Evolutionary conservation across 306 rosid species (phyloP).

Genomic region (Potentilla sterilis): DNA sequence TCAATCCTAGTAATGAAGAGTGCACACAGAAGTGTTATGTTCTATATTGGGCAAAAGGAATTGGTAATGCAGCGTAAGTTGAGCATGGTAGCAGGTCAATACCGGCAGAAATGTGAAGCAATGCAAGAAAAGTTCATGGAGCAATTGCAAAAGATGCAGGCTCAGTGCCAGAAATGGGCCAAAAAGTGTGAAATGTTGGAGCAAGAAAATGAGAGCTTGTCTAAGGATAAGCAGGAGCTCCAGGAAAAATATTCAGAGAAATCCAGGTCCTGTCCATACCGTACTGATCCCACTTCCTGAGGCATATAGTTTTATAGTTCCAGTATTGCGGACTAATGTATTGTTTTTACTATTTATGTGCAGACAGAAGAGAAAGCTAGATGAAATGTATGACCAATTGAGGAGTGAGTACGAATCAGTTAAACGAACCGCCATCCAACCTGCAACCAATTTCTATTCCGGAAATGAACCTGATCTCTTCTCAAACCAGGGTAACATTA

Average conservation of each 20-base stretch:
- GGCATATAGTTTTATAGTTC: neutral
- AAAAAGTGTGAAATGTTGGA: conserved; percentile 91
- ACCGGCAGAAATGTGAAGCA: conserved; percentile 88
- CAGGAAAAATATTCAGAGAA: conserved; percentile 97
- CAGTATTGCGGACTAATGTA: conserved; percentile 19
- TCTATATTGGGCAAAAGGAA: conserved; percentile 89
- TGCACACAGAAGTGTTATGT: conserved; percentile 92
- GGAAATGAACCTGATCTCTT: conserved; percentile 87
- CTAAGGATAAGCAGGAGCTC: conserved; percentile 98
- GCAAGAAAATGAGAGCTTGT: conserved; percentile 79
- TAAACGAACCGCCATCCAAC: conserved; percentile 87
- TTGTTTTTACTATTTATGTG: conserved; percentile 19
- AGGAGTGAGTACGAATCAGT: conserved; percentile 73
- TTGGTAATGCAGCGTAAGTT: conserved; percentile 89
- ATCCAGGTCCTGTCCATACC: conserved; percentile 53
- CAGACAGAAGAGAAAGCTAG: conserved; percentile 99
- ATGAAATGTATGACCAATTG: conserved; percentile 97
- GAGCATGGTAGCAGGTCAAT: conserved; percentile 79
- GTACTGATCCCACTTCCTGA: conserved; percentile 1
- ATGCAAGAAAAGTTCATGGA: conserved; percentile 92
- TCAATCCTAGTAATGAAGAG: conserved; percentile 71
- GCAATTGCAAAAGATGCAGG: conserved; percentile 84
- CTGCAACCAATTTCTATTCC: conserved; percentile 68
- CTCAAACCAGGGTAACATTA: conserved; percentile 60
- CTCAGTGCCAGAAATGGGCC: conserved; percentile 87